Conservation (phyloP, 306 rosid genomes). For the Abrus pulchellus region DNA sequence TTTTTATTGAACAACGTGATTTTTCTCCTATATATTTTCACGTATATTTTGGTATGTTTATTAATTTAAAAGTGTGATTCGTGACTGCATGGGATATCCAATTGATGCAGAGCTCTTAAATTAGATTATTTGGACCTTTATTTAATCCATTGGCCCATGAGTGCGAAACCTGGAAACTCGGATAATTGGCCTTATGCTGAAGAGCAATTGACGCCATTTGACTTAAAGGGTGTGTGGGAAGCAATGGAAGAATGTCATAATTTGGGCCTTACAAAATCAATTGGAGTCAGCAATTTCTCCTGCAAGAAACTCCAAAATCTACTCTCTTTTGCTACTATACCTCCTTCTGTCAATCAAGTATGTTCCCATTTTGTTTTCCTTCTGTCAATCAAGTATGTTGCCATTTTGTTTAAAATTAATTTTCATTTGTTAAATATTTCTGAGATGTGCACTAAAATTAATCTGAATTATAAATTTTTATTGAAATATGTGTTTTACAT, state of each 20-base stretch:
- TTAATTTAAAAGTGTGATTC: too few species aligned
- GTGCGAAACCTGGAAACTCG: slow-evolving; percentile 21
- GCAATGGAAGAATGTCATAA: slow-evolving; percentile 67
- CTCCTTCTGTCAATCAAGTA: slow-evolving; percentile 54
- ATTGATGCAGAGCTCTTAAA: slow-evolving; percentile 37
- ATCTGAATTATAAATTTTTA: too few species aligned
- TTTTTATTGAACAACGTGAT: too few species aligned
- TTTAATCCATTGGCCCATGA: slow-evolving; percentile 51
- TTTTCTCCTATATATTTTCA: too few species aligned
- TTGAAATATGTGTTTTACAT: too few species aligned
- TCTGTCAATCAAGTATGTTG: slow-evolving; percentile 44
- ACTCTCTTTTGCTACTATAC: slow-evolving; percentile 52
- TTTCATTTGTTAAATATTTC: too few species aligned
- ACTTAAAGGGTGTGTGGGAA: slow-evolving; percentile 66
- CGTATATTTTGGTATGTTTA: too few species aligned
- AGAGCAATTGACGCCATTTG: slow-evolving; percentile 39
- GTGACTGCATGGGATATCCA: not conserved
- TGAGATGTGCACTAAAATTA: too few species aligned
- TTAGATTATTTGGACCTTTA: slow-evolving; percentile 50
- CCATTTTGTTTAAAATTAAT: not conserved
- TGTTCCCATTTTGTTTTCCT: slow-evolving; percentile 41
- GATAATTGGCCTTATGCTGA: slow-evolving; percentile 9
- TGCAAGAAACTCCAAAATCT: slow-evolving; percentile 37
- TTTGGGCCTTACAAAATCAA: slow-evolving; percentile 39
- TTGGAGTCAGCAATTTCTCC: slow-evolving; percentile 49